These are phyloP conservation scores for Lachancea waltii DNA, from an alignment of 805 yeast species.

Conservation along the genomic window DNA sequence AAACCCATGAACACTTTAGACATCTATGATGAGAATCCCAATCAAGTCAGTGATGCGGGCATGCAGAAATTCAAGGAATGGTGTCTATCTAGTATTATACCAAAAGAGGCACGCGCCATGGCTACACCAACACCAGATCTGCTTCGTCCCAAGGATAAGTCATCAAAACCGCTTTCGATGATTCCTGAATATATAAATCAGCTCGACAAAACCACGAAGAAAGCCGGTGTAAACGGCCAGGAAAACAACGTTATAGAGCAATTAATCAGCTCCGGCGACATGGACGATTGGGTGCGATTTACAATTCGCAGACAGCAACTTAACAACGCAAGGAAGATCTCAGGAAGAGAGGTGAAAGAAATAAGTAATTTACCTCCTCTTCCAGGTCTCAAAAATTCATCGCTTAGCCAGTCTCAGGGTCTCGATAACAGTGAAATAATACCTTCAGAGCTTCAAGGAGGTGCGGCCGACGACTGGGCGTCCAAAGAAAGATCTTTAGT, in stretches of 20 bases:
- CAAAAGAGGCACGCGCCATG: slow-evolving; percentile 38
- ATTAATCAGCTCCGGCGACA: slow-evolving; percentile 27
- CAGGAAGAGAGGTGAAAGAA: slow-evolving; percentile 19
- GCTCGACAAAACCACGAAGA: slow-evolving; percentile 12
- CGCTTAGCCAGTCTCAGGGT: slow-evolving; percentile 7
- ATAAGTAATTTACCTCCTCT: slow-evolving; percentile 19
- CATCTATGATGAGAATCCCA: slow-evolving; percentile 42
- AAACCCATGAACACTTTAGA: slow-evolving; percentile 53
- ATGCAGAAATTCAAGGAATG: slow-evolving; percentile 49
- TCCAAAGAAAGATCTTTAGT: slow-evolving; percentile 28
- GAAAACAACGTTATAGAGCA: slow-evolving; percentile 26
- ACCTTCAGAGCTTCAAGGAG: slow-evolving; percentile 28
- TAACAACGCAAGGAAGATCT: slow-evolving; percentile 18
- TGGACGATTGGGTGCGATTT: slow-evolving; percentile 35
- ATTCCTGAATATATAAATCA: slow-evolving; percentile 31
- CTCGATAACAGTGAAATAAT: slow-evolving; percentile 30
- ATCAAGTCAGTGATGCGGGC: slow-evolving; percentile 41
- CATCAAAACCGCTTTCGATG: slow-evolving; percentile 21
- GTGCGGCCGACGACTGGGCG: slow-evolving; percentile 31
- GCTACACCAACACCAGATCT: slow-evolving; percentile 32
- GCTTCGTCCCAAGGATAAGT: slow-evolving; percentile 14
- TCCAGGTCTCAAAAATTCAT: slow-evolving; percentile 22
- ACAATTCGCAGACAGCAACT: slow-evolving; percentile 28
- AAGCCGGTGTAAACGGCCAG: slow-evolving; percentile 12
- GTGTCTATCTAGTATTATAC: slow-evolving; percentile 41